Evolutionary conservation across 768 basidiomycete genomes (phyloP), one percentile per base, ranked within the genome.

Genomic region (Antrodiella citrinella): DNA sequence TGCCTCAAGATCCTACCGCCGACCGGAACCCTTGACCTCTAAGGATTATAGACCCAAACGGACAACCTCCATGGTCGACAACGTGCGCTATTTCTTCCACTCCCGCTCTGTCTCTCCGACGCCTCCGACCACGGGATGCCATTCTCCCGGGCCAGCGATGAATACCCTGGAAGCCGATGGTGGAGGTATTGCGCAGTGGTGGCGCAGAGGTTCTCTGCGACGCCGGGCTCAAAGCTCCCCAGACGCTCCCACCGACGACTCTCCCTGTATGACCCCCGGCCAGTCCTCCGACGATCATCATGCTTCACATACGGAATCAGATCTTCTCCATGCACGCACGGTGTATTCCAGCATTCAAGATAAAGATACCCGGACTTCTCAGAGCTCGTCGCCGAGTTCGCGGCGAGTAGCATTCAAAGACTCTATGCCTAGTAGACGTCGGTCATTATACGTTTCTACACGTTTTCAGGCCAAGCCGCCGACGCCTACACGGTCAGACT

Each of bases 71-170:
- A 72, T 86, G 64, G 76, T 81, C 44, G 78, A 75, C 54, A 82
- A 80, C 56, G 77, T 86, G 50, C 76, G 72, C 56, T 78, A 71
- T 18, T 69, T 86, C 47, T 84, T 86, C 57, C 65, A 70, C 22
- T 68, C 77, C 46, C 76, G 74, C 1, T 64, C 77, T 3, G 51
- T 59, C 12, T 72, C 77, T 13, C 69, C 77, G 4, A 58, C 66
- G 13, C 58, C 56, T 3, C 52, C 54, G 3, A 48, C 48, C 9
- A 42, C 44, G 11, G 48, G 48, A 23, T 15, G 15, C 15, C 35
- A 44, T 5, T 56, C 57, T 9, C 53, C 59, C 18, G 40, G 30
- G 39, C 46, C 54, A 15, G 22, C 53, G 4, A 30, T 50, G n/a
- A 40, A 46, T 13, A 35, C 24, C 43, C 35, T 48, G 23, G 53